These are phyloP conservation scores for Podosphaera leucotricha DNA, from an alignment of 2,329 filamentous ascomycete genomes.

Conservation along the genomic window DNA sequence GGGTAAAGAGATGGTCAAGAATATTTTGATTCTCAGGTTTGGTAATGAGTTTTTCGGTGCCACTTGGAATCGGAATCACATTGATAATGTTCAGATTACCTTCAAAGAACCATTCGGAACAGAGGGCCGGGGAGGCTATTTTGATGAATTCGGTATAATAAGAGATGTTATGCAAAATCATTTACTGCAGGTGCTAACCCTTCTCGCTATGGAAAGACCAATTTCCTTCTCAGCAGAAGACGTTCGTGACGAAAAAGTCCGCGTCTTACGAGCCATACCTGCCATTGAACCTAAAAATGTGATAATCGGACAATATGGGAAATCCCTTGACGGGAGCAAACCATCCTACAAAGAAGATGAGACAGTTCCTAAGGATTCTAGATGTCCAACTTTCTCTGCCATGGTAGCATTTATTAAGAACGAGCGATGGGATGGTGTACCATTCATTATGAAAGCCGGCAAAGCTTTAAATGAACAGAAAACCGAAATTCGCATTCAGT, in stretches of 20 bases:
- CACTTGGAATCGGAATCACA: constrained; percentile 98
- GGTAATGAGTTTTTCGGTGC: constrained; percentile 97
- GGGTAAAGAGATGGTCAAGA: constrained; percentile 99
- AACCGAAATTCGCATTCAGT: constrained; percentile 97
- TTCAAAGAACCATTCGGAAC: constrained; percentile 99
- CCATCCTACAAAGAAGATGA: constrained; percentile 97
- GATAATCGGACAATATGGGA: constrained; percentile 96
- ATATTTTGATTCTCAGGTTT: constrained; percentile 91
- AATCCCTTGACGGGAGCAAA: constrained; percentile 86
- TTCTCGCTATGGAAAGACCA: constrained; percentile 92
- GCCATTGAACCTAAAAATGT: constrained; percentile 98
- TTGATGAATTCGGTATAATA: constrained; percentile 98
- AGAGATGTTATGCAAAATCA: constrained; percentile 99
- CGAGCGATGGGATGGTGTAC: constrained; percentile 96
- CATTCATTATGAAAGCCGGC: constrained; percentile 97
- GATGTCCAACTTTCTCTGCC: constrained; percentile 94
- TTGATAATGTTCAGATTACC: constrained; percentile 96
- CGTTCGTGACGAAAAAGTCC: constrained; percentile 95
- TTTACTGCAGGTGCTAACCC: constrained; percentile 81
- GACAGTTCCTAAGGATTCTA: constrained; percentile 87
- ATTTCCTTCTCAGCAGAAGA: constrained; percentile 97
- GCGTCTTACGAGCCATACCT: constrained; percentile 79
- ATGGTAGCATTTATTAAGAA: constrained; percentile 98
- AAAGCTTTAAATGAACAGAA: constrained; percentile 99
- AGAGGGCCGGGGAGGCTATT: constrained; percentile 92